These are phyloP conservation scores for Forsythia viridissima DNA, from an alignment of 257 asterid species.

Conservation along the genomic window DNA sequence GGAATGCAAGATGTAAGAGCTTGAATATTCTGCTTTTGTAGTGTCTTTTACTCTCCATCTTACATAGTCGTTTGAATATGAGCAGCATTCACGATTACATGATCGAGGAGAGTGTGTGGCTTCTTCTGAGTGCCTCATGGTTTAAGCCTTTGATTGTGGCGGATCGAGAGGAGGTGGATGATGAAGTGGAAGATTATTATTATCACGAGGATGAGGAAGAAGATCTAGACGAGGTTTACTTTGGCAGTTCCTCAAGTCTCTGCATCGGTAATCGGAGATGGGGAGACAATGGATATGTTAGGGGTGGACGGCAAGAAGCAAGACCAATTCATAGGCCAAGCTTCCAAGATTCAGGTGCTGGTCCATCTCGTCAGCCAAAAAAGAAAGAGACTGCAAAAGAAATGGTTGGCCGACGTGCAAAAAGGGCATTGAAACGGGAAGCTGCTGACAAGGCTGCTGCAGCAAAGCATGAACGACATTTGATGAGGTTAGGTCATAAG, in stretches of 20 bases:
- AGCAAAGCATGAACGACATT: constrained; percentile 60
- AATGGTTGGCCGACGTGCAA: constrained; percentile 75
- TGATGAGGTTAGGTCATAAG: constrained; percentile 56
- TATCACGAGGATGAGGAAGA: constrained; percentile 57
- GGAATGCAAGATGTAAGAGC: neutral
- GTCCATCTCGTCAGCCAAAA: constrained; percentile 71
- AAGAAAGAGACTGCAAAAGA: constrained; percentile 56
- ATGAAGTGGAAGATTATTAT: constrained; percentile 53
- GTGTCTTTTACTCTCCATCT: constrained; percentile 2
- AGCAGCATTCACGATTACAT: constrained; percentile 69
- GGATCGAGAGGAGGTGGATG: constrained; percentile 51
- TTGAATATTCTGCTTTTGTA: neutral
- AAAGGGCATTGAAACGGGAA: constrained; percentile 73
- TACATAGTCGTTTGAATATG: neutral
- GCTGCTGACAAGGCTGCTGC: constrained; percentile 85
- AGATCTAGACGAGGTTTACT: constrained; percentile 48
- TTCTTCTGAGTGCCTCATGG: constrained; percentile 90
- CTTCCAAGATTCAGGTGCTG: constrained; percentile 40
- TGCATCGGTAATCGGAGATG: constrained; percentile 79
- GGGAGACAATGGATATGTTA: constrained; percentile 84
- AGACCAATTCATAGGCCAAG: constrained; percentile 45
- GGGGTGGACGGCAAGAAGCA: constrained; percentile 83
- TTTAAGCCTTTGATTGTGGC: constrained; percentile 64
- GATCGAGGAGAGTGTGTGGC: constrained; percentile 92
- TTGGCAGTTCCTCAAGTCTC: constrained; percentile 50